phyloP scores from a whole-genome alignment of 2,329 filamentous ascomycete species.

The Ramichloridium luteum region DNA sequence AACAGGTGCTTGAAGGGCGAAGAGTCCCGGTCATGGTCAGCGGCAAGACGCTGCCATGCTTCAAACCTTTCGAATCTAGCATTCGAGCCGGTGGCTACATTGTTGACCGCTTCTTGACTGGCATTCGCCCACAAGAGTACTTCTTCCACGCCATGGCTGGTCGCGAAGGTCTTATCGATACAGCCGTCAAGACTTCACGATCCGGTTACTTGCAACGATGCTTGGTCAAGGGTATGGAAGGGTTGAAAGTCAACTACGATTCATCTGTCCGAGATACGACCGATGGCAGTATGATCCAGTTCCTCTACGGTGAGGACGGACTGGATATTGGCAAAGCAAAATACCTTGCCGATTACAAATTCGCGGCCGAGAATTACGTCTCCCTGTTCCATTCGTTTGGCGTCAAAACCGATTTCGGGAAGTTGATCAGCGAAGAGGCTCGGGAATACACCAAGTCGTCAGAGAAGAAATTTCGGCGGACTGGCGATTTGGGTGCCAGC shows the following conservation, averaged over 20 bases:
- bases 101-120: constrained; percentile 91
- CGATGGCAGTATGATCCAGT: constrained; percentile 86
- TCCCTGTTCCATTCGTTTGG: constrained; percentile 69
- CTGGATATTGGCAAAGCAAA: constrained; percentile 90
- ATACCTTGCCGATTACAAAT: constrained; percentile 80
- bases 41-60: constrained; percentile 89
- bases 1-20: constrained; percentile 89
- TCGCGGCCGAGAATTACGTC: constrained; percentile 72
- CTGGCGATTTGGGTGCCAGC: constrained; percentile 51
- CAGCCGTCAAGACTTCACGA: constrained; percentile 92
- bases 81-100: constrained; percentile 88
- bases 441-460: constrained; percentile 48
- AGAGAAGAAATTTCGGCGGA: constrained; percentile 71
- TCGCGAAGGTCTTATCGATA: constrained; percentile 95
- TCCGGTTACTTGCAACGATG: constrained; percentile 95
- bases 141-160: constrained; percentile 99
- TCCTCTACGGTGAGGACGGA: constrained; percentile 92
- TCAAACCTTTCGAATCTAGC: constrained; percentile 81
- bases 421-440: constrained; percentile 56
- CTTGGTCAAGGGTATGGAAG: constrained; percentile 98
- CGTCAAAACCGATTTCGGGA: constrained; percentile 40
- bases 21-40: constrained; percentile 96
- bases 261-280: constrained; percentile 76
- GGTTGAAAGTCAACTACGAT: constrained; percentile 82
- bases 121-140: constrained; percentile 92